Conservation (phyloP, 1,284 basidiomycete genomes). For the Papiliotrema nemorosa region DNA sequence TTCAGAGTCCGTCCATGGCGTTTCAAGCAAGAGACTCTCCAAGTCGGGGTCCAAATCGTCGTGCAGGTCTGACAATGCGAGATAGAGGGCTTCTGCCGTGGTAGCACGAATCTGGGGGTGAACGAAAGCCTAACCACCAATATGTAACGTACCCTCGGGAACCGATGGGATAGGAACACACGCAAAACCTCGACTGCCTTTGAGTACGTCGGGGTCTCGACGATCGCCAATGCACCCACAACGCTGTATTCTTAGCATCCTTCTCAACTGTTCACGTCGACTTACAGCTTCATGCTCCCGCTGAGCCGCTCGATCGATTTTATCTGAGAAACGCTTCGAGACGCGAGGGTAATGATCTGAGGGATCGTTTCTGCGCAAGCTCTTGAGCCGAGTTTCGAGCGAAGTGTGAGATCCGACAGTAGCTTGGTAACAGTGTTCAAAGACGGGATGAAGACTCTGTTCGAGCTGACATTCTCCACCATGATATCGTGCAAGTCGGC, state of each 20-base stretch:
- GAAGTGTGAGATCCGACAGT: not conserved
- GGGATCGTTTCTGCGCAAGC: not conserved
- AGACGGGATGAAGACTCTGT: slow-evolving; percentile 70
- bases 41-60: slow-evolving; percentile 66
- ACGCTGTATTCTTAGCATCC: slow-evolving; percentile 53
- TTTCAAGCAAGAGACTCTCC: slow-evolving; percentile 74
- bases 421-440: slow-evolving; percentile 70
- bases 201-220: slow-evolving; percentile 44
- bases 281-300: slow-evolving; percentile 75
- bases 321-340: slow-evolving; percentile 45
- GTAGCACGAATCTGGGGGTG: slow-evolving; percentile 77
- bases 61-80: slow-evolving; percentile 66
- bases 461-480: slow-evolving; percentile 56
- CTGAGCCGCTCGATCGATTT: slow-evolving; percentile 75
- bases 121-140: slow-evolving; percentile 9
- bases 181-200: slow-evolving; percentile 55
- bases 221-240: slow-evolving; percentile 43
- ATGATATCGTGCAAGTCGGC: slow-evolving; percentile 58
- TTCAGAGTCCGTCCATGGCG: slow-evolving; percentile 60
- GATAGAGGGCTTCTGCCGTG: slow-evolving; percentile 75
- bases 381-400: too few species aligned
- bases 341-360: slow-evolving; percentile 11
- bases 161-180: slow-evolving; percentile 68
- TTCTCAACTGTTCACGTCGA: not conserved
- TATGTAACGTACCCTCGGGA: slow-evolving; percentile 62